phyloP scores from a whole-genome alignment of 495 filamentous ascomycete genomes.

The Podospora fimiseda region DNA sequence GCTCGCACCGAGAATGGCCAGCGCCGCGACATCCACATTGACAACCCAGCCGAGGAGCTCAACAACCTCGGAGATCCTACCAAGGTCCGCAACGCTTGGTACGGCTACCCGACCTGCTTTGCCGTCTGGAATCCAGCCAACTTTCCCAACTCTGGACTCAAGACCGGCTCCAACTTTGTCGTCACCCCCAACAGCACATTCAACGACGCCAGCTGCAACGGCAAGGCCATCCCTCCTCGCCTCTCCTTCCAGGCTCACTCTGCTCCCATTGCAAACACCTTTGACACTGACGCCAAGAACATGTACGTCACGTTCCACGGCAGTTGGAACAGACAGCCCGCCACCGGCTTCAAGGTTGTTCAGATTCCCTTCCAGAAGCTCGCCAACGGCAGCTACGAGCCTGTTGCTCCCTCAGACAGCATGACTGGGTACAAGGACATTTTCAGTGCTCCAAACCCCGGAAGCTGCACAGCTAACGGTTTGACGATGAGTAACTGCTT shows the following conservation, averaged over 20 bases:
- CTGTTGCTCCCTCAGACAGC: constrained; percentile 31
- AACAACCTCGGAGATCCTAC: constrained; percentile 50
- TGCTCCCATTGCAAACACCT: constrained; percentile 51
- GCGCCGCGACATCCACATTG: constrained; percentile 51
- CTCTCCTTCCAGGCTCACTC: constrained; percentile 52
- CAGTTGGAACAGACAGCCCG: constrained; percentile 45
- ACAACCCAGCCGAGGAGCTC: constrained; percentile 67
- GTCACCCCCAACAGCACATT: constrained; percentile 38
- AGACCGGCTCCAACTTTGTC: constrained; percentile 48
- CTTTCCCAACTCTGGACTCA: constrained; percentile 36
- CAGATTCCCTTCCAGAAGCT: constrained; percentile 33
- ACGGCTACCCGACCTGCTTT: constrained; percentile 67
- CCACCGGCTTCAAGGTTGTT: constrained; percentile 36
- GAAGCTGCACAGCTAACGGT: constrained; percentile 34
- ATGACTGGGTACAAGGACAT: constrained; percentile 33
- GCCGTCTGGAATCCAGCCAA: constrained; percentile 50
- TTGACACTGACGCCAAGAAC: constrained; percentile 39
- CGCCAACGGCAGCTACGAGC: constrained; percentile 30
- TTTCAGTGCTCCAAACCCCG: constrained; percentile 27
- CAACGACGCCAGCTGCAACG: constrained; percentile 46
- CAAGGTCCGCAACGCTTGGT: constrained; percentile 38
- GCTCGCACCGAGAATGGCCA: constrained; percentile 33
- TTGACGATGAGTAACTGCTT: constrained; percentile 34
- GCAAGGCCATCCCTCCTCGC: constrained; percentile 38
- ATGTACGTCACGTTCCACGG: constrained; percentile 59